These are phyloP conservation scores for Phytophthora litchii DNA, from an alignment of 352 stramenopile species.

Conservation along the genomic window DNA sequence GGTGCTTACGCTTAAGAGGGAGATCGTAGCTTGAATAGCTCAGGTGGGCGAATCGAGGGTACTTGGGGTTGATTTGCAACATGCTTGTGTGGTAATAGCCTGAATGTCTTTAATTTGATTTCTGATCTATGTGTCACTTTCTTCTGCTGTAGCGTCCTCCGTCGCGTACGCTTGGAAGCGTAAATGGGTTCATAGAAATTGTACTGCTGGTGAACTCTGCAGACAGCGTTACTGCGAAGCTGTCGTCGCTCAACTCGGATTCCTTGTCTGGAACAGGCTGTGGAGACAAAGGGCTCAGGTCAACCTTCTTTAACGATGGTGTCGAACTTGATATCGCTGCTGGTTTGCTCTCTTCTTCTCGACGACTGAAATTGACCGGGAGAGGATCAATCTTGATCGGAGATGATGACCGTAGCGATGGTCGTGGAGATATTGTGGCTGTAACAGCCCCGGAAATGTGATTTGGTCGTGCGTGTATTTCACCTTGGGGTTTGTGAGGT, in stretches of 20 bases:
- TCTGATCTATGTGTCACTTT: conserved; percentile 19
- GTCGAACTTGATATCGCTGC: neutral
- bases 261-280: conserved; percentile 26
- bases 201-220: conserved; percentile 9
- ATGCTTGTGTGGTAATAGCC: neutral
- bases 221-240: conserved; percentile 12
- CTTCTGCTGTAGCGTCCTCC: conserved; percentile 62
- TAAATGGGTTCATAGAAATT: conserved; percentile 10
- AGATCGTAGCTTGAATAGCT: conserved; percentile 51
- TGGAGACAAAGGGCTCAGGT: conserved; percentile 22
- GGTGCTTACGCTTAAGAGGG: conserved; percentile 70
- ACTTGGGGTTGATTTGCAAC: neutral
- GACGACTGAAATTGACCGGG: conserved; percentile 13
- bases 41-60: neutral
- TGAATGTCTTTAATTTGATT: conserved; percentile 2
- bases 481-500: conserved; percentile 28
- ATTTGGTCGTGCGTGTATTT: conserved; percentile 14
- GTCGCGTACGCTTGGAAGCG: conserved; percentile 58
- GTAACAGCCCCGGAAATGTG: conserved; percentile 2
- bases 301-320: conserved; percentile 21
- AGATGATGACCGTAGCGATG: conserved; percentile 26
- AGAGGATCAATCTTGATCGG: conserved; percentile 47
- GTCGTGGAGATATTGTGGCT: conserved; percentile 21
- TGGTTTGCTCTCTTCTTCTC: conserved; percentile 29
- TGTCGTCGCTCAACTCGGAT: conserved; percentile 25